Evolutionary conservation across 1,284 basidiomycete genomes (phyloP), one percentile per base, ranked within the genome.

Genomic region (Stygiomarasmius scandens): DNA sequence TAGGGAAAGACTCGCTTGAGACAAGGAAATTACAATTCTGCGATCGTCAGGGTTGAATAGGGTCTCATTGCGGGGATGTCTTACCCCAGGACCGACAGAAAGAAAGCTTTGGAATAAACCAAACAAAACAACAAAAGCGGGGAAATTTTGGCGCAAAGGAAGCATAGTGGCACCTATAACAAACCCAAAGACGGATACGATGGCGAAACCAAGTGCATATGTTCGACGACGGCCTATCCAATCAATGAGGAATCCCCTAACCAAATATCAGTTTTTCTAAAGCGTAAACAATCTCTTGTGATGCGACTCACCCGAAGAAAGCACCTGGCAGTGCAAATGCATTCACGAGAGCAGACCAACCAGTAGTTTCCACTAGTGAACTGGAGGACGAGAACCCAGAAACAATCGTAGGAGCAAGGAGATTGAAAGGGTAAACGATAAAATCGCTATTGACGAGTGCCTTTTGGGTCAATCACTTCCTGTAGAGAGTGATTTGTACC

Each of bases 11-110:
- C 45, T 54, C 52, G 29, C 36, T 44, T 19, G 41, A 24, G 14
- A 54, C 52, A 16, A 54, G 43, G 41, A 54, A 54, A 25, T 54
- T 54, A 43, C 52, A 54, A 24, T 54, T 54, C 41, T 50, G 24
- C 23, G 12, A 6, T 5, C 6, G 43, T 45, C 16, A 22, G 22
- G 6, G 14, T 22, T 23, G 22, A 19, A 20, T 47, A 20, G 12
- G 12, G 5, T 6, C 12, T 6, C 3, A 27, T 22, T 27, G 3
- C 16, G 4, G 10, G 16, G 8, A 50, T 16, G 3, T 25, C 25
- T 50, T 32, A 50, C 49, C 23, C 52, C 52, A 16, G 52, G 52
- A 25, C 52, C 52, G 20, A 54, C 41, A 25, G 22, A 43, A 4
- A 54, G 25, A 41, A 54, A 54, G 29, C 52, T 54, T 25, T 54